Evolutionary conservation across 2,329 filamentous ascomycete genomes (phyloP), one percentile per base, ranked within the genome.

Genomic region (Shiraia bambusicola): DNA sequence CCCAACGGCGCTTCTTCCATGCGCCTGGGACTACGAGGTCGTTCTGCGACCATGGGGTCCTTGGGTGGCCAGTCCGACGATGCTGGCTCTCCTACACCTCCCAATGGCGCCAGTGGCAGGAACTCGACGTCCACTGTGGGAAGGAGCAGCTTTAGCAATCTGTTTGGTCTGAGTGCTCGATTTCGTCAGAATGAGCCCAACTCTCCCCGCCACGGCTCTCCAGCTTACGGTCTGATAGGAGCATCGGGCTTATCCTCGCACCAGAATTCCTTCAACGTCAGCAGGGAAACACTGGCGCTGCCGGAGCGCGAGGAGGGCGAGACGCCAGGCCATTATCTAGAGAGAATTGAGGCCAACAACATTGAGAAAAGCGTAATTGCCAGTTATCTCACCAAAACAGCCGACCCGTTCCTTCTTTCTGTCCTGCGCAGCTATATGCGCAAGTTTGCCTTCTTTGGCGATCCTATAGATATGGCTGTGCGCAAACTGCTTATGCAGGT

Each of bases 391-490:
- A 92, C 89, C 13, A 95, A 94, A 62, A 87, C 83, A n/a, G 81
- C 81, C 2, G 92, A 98, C 58, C 72, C 83, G 0, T 98, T 97
- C 66, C 87, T 84, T 33, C 81, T 84, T 45, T 83, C 88, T 1
- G 90, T 95, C 3, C 70, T 98, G 41, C 82, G 92, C 46, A 96
- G 92, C 63, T 97, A 95, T 63, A 97, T 97, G 86, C 83, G 92
- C 38, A 86, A 86, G 14, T 97, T 97, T 68, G 83, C 85, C 37
- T 97, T 97, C 71, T 97, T 96, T 59, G 91, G 89, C 19, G 92
- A 97, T 57, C 93, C 93, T 0, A 92, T 98, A 75, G 93, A 98
- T 65, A 97, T 98, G 90, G 88, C 92, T 2, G 84, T 97, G 50
- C 84, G 93, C 27, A 97, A 97, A 67, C 78, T 98, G 34, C 77